Evolutionary conservation across 345 rosid species (phyloP).

Genomic region (Microcos paniculata): DNA sequence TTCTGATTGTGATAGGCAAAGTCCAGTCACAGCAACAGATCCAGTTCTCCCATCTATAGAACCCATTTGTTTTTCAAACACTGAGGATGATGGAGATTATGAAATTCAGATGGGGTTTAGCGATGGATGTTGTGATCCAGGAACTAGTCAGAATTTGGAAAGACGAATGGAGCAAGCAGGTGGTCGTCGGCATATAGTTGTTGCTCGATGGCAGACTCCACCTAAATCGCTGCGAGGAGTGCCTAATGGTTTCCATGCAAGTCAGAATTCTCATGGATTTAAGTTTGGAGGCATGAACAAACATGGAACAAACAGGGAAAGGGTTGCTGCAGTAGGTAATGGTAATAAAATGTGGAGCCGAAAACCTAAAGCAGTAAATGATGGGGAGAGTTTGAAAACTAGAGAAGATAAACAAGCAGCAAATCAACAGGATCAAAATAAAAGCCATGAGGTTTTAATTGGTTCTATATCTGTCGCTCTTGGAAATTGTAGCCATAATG

Average conservation of each 20-base stretch:
- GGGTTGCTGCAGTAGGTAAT: conserved; percentile 33
- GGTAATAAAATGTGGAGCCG: conserved; percentile 76
- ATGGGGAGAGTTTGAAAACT: conserved; percentile 33
- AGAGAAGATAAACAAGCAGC: conserved; percentile 42
- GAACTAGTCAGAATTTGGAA: conserved; percentile 35
- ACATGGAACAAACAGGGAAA: conserved; percentile 57
- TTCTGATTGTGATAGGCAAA: conserved; percentile 46
- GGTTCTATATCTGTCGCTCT: conserved; percentile 81
- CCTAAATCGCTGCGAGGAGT: conserved; percentile 44
- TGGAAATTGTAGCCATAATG: conserved; percentile 35
- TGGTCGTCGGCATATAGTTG: conserved; percentile 29
- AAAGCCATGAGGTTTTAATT: conserved; percentile 60
- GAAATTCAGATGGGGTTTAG: conserved; percentile 41
- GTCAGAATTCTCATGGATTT: conserved; percentile 36
- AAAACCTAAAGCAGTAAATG: conserved; percentile 51
- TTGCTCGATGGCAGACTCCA: conserved; percentile 36
- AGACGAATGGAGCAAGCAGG: conserved; percentile 29
- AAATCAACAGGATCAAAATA: conserved; percentile 42
- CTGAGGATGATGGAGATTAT: conserved; percentile 38
- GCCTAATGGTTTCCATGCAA: conserved; percentile 46
- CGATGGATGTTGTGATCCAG: conserved; percentile 35
- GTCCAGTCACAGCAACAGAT: conserved; percentile 34
- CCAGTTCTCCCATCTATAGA: conserved; percentile 37
- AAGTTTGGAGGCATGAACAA: conserved; percentile 51
- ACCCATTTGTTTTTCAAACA: conserved; percentile 32